Evolutionary conservation across 2,329 filamentous ascomycete species (phyloP).

Genomic region (Trichoderma oligosporum): DNA sequence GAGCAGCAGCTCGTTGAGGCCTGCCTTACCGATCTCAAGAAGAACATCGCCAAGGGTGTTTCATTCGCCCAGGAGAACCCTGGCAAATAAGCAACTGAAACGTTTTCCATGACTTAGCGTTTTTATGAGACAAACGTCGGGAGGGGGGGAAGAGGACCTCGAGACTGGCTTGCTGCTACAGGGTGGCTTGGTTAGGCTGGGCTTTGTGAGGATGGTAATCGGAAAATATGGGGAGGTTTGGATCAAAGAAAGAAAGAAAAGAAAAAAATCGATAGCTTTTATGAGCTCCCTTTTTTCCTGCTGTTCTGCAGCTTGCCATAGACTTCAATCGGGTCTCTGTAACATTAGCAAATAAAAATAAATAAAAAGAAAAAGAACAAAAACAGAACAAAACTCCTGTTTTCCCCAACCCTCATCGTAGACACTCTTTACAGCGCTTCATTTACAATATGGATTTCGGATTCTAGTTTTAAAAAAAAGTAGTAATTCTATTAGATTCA

Average conservation of each 20-base stretch:
- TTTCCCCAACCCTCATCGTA: not conserved
- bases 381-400: not conserved
- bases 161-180: conserved; percentile 19
- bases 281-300: conserved; percentile 21
- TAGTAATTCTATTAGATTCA: conserved; percentile 8
- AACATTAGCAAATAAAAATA: conserved; percentile 30
- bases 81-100: conserved; percentile 46
- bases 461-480: not conserved
- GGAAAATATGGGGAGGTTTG: conserved; percentile 16
- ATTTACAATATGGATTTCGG: not conserved
- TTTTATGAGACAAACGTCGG: conserved; percentile 3
- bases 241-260: conserved; percentile 18
- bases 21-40: conserved; percentile 78
- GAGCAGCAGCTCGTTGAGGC: conserved; percentile 90
- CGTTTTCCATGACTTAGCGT: not conserved
- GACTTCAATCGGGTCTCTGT: conserved; percentile 36
- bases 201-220: conserved; percentile 19
- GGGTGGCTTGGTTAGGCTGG: conserved; percentile 19
- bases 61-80: conserved; percentile 58
- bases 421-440: too few relatives aligned
- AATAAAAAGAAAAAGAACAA: not conserved
- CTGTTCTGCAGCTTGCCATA: conserved; percentile 33
- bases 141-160: not conserved
- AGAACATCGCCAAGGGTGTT: conserved; percentile 93
- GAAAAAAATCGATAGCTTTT: conserved; percentile 25